These are phyloP conservation scores for Fusarium marasasianum DNA, from an alignment of 2,329 filamentous ascomycete genomes.

Conservation along the genomic window DNA sequence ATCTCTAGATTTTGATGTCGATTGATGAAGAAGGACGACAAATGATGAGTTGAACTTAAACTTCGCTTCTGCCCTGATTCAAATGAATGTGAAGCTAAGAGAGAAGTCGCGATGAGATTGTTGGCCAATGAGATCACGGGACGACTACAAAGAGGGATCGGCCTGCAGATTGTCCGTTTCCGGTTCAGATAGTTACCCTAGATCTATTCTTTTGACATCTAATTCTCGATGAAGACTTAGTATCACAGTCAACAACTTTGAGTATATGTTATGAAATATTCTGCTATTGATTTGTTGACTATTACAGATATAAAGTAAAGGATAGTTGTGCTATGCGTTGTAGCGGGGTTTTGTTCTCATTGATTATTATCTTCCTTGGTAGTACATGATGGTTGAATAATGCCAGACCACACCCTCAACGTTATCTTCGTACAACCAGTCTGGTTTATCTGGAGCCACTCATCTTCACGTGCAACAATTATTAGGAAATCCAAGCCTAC, in stretches of 20 bases:
- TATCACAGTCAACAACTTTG: not conserved
- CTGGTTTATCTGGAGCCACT: not conserved
- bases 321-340: not conserved
- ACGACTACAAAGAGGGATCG: constrained; percentile 2
- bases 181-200: constrained; percentile 26
- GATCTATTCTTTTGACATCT: not conserved
- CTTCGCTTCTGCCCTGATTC: constrained; percentile 12
- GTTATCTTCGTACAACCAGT: not conserved
- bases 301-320: not conserved
- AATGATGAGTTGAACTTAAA: constrained; percentile 26
- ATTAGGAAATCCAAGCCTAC: not conserved
- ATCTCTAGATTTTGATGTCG: not conserved
- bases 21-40: not conserved
- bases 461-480: too few relatives aligned
- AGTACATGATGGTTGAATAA: not conserved
- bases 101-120: constrained; percentile 31
- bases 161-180: constrained; percentile 39
- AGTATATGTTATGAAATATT: not conserved
- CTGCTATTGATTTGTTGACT: not conserved
- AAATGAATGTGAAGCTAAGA: constrained; percentile 33
- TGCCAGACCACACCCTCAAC: not conserved
- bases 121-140: constrained; percentile 33
- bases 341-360: not conserved
- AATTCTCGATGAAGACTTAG: not conserved
- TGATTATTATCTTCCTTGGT: not conserved